Conservation (phyloP, 2,329 filamentous ascomycete genomes). For the Madurella mycetomatis region DNA sequence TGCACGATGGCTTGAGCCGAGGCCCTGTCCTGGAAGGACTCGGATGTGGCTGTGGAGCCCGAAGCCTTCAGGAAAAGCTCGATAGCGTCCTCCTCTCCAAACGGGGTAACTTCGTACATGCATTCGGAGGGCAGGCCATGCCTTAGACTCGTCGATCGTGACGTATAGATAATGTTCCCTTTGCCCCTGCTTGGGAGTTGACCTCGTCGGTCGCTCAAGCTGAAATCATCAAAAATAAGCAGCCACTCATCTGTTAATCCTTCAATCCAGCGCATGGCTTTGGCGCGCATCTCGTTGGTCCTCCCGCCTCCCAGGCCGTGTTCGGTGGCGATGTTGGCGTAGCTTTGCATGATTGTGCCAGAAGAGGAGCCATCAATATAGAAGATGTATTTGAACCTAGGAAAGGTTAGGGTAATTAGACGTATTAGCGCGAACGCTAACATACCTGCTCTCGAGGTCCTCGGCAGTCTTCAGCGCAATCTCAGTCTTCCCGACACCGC, state of each 20-base stretch:
- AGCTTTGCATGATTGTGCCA: constrained; percentile 25
- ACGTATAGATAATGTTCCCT: constrained; percentile 31
- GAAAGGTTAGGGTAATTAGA: not conserved
- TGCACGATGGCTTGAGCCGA: constrained; percentile 15
- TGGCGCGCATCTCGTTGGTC: not conserved
- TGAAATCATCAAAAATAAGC: constrained; percentile 31
- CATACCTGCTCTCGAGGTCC: constrained; percentile 17
- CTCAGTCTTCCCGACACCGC: constrained; percentile 32
- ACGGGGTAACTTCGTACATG: constrained; percentile 9
- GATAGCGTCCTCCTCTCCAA: constrained; percentile 17
- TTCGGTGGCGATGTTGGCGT: constrained; percentile 17
- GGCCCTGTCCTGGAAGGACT: not conserved
- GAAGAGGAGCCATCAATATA: constrained; percentile 28
- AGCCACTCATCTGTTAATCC: constrained; percentile 26
- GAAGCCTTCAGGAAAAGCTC: constrained; percentile 21
- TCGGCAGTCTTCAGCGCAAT: constrained; percentile 29
- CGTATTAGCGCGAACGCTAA: not conserved
- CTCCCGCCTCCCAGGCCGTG: constrained; percentile 1
- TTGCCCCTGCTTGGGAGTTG: constrained; percentile 18
- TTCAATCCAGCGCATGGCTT: constrained; percentile 22
- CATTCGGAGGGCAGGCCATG: constrained; percentile 5
- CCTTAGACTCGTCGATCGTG: constrained; percentile 10
- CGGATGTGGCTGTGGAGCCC: not conserved
- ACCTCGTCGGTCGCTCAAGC: constrained; percentile 6
- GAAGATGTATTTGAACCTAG: constrained; percentile 29